A percentile compares a stretch with the other conserved stretches of the same genome.
Evolutionary conservation across 2,329 filamentous ascomycete species (phyloP).

Genomic region (Nigrograna mackinnonii): DNA sequence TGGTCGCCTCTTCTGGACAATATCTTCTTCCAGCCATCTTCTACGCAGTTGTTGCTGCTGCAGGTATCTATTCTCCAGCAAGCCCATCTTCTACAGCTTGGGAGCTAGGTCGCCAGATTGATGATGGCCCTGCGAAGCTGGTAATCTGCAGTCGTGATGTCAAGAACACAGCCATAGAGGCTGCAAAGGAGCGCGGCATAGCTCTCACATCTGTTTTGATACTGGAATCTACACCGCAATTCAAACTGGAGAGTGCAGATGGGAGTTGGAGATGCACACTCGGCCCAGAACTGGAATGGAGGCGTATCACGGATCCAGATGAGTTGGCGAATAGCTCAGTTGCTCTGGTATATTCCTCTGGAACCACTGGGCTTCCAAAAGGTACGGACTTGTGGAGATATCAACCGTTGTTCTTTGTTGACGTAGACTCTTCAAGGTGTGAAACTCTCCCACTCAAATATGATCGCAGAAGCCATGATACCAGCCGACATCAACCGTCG

Average conservation of each 20-base stretch:
- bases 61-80: conserved; percentile 59
- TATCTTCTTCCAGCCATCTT: conserved; percentile 56
- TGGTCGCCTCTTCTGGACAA: conserved; percentile 57
- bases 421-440: conserved; percentile 53
- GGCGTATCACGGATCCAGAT: no score
- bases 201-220: conserved; percentile 50
- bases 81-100: conserved; percentile 49
- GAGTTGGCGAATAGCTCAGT: no score
- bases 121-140: conserved; percentile 38
- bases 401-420: conserved; percentile 38
- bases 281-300: no score
- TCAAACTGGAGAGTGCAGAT: conserved; percentile 25
- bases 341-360: no score
- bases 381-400: conserved; percentile 26
- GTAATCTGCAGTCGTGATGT: conserved; percentile 52
- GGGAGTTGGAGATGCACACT: no score
- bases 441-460: conserved; percentile 38
- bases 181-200: conserved; percentile 51
- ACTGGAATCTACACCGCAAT: conserved; percentile 43
- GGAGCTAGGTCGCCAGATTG: conserved; percentile 52
- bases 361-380: no score
- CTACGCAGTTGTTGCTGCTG: no score
- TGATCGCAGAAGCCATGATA: conserved; percentile 36
- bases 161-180: conserved; percentile 46
- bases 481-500: conserved; percentile 5